Percentiles rank a stretch among this genome's conserved stretches.
Conservation (phyloP, 805 yeast species). For the Candida caryicola region DNA sequence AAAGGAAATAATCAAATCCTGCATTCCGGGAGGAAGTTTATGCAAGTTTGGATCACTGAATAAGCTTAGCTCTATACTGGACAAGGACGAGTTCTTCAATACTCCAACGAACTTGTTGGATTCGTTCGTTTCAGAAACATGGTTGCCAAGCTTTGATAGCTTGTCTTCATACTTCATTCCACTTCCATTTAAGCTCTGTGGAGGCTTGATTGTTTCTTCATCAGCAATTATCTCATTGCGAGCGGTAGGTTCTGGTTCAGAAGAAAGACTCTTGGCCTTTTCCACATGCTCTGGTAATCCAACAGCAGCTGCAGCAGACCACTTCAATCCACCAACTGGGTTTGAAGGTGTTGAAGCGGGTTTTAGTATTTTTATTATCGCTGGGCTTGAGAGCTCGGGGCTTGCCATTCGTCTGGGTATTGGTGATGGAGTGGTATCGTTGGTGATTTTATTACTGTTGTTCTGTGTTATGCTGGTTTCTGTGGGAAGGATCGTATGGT, state of each 20-base stretch:
- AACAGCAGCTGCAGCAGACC: conserved; percentile 54
- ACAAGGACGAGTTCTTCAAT: conserved; percentile 28
- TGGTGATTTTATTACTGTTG: neutral
- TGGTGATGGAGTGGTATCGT: conserved; percentile 8
- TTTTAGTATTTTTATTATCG: conserved; percentile 43
- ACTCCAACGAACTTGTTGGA: conserved; percentile 21
- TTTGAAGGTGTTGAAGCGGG: conserved; percentile 56
- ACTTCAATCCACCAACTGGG: conserved; percentile 54
- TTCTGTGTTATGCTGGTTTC: neutral
- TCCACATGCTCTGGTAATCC: conserved; percentile 19
- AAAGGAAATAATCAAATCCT: conserved; percentile 38
- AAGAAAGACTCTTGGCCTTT: neutral
- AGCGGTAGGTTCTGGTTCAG: too few relatives aligned
- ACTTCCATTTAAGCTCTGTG: neutral
- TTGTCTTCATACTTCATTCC: neutral
- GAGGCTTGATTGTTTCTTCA: too few relatives aligned
- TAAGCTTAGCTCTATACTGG: conserved; percentile 29
- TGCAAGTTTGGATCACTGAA: conserved; percentile 35
- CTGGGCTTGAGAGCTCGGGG: conserved; percentile 36
- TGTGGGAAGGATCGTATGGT: neutral
- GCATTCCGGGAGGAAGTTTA: conserved; percentile 42
- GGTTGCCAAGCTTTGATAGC: neutral
- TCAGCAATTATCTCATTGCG: too few relatives aligned
- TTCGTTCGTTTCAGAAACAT: neutral
- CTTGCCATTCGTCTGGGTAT: conserved; percentile 9